A percentile compares a stretch with the other conserved stretches of the same genome.
Evolutionary conservation across 805 yeast genomes (phyloP).

Genomic region (Kuraishia floccosa): DNA sequence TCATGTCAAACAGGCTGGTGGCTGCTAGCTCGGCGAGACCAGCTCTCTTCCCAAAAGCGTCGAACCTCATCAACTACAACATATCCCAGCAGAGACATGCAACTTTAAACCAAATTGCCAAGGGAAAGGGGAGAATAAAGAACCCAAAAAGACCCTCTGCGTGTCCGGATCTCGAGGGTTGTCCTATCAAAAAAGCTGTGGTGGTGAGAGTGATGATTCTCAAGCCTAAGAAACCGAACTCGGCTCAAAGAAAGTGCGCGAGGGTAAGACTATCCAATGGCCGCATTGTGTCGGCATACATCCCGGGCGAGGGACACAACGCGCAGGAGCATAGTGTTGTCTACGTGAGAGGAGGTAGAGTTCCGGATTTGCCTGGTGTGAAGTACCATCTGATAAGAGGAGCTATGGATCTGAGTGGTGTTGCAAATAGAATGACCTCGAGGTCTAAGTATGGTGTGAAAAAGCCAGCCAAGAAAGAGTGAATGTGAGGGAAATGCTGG

Average conservation of each 20-base stretch:
- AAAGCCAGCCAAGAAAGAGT: conserved; percentile 41
- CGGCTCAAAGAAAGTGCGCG: conserved; percentile 95
- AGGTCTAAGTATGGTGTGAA: conserved; percentile 93
- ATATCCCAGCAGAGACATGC: conserved; percentile 39
- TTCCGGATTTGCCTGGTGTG: conserved; percentile 97
- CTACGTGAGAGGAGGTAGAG: conserved; percentile 95
- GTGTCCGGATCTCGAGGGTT: conserved; percentile 74
- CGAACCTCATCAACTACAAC: conserved; percentile 2
- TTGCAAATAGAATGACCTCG: conserved; percentile 81
- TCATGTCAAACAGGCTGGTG: too few relatives aligned
- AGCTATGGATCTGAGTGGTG: conserved; percentile 86
- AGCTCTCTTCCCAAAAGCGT: too few relatives aligned
- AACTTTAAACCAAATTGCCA: conserved; percentile 66
- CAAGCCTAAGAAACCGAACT: conserved; percentile 97
- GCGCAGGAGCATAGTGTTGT: conserved; percentile 97
- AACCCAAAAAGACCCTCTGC: conserved; percentile 30
- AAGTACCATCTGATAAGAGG: conserved; percentile 93
- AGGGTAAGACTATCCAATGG: conserved; percentile 92
- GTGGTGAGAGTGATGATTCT: conserved; percentile 88
- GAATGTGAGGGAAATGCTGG: too few relatives aligned
- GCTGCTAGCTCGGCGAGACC: too few relatives aligned
- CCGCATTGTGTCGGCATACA: conserved; percentile 79
- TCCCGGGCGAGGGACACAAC: conserved; percentile 98
- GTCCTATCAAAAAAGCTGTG: conserved; percentile 89
- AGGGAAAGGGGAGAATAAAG: conserved; percentile 40